Percentiles rank a stretch among this genome's conserved stretches.
phyloP scores from a whole-genome alignment of 345 rosid species.

The Linum trigynum region DNA sequence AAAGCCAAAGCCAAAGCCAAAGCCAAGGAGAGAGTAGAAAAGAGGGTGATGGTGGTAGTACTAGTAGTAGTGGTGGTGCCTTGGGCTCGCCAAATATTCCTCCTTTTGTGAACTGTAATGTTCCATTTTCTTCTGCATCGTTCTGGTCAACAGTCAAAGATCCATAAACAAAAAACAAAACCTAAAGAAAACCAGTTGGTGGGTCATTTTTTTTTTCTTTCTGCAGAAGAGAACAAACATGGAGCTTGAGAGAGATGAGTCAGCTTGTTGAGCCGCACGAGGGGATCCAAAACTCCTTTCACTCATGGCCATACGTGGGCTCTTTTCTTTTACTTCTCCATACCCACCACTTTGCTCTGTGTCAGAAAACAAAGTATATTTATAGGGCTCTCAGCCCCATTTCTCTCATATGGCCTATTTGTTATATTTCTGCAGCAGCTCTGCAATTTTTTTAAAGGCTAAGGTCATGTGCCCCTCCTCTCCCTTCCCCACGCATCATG shows the following conservation, averaged over 20 bases:
- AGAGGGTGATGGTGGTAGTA: neutral
- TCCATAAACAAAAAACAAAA: conserved; percentile 8
- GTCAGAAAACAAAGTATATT: neutral
- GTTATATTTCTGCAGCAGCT: no score
- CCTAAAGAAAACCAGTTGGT: neutral
- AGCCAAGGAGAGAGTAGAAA: neutral
- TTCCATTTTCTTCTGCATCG: conserved; percentile 4
- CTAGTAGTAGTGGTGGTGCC: neutral
- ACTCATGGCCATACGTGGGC: neutral
- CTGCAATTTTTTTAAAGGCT: conserved; percentile 4
- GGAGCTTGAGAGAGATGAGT: conserved; percentile 10
- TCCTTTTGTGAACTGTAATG: neutral
- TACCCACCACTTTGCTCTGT: conserved; percentile 12
- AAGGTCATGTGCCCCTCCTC: conserved; percentile 20
- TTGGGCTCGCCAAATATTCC: conserved; percentile 19
- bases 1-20: neutral
- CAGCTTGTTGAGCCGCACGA: conserved; percentile 63
- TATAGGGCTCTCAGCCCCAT: neutral
- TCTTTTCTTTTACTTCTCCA: conserved; percentile 2
- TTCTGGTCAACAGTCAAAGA: conserved; percentile 48
- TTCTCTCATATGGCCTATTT: conserved; percentile 15
- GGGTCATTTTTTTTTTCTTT: neutral
- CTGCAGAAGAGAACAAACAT: neutral
- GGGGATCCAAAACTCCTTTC: conserved; percentile 29
- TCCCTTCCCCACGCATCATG: no score